phyloP scores from a whole-genome alignment of 352 stramenopile species.

The Phytophthora agathidicida region DNA sequence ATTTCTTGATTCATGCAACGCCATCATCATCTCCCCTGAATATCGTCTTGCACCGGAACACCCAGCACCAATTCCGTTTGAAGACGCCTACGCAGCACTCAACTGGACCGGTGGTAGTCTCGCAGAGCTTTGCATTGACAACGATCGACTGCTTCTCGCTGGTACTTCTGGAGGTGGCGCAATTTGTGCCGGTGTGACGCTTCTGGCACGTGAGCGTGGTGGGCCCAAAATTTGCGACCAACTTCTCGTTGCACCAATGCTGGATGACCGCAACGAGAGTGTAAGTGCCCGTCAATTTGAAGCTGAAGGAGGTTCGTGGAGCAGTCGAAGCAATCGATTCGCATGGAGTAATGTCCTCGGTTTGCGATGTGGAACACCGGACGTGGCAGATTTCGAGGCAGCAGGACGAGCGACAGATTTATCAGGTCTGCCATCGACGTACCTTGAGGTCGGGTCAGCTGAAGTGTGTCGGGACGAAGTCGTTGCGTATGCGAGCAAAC shows the following conservation, averaged over 20 bases:
- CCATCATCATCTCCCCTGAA: slow-evolving; percentile 30
- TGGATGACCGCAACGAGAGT: slow-evolving; percentile 23
- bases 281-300: slow-evolving; percentile 32
- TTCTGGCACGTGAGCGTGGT: slow-evolving; percentile 22
- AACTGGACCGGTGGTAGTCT: slow-evolving; percentile 21
- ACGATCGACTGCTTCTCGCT: slow-evolving; percentile 24
- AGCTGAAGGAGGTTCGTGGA: slow-evolving; percentile 22
- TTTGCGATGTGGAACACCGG: slow-evolving; percentile 7
- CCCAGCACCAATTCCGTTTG: slow-evolving; percentile 21
- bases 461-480: slow-evolving; percentile 34
- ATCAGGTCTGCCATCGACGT: slow-evolving; percentile 23
- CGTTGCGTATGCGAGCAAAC: slow-evolving; percentile 27
- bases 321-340: slow-evolving; percentile 22
- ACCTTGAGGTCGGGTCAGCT: slow-evolving; percentile 29
- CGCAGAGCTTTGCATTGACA: slow-evolving; percentile 18
- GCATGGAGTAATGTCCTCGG: slow-evolving; percentile 23
- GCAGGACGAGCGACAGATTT: slow-evolving; percentile 18
- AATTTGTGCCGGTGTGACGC: slow-evolving; percentile 25
- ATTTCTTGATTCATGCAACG: slow-evolving; percentile 23
- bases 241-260: slow-evolving; percentile 27
- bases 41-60: slow-evolving; percentile 35
- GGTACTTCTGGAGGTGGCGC: slow-evolving; percentile 26
- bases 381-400: slow-evolving; percentile 26
- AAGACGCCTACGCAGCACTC: slow-evolving; percentile 21
- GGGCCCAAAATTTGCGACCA: slow-evolving; percentile 25